Evolutionary conservation across 169 alveolate species (phyloP).

Genomic region (Plasmodium vinckei): DNA sequence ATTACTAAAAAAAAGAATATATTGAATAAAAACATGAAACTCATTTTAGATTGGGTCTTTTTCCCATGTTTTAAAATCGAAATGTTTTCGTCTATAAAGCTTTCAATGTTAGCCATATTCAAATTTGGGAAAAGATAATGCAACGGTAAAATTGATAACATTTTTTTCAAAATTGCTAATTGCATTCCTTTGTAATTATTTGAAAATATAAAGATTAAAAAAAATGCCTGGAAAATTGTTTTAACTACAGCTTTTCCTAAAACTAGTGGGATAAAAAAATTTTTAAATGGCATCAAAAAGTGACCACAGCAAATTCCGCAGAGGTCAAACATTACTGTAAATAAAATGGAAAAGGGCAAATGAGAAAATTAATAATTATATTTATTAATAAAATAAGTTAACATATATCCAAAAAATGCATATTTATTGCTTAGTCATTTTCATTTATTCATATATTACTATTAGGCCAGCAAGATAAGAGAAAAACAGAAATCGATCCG

Average conservation of each 20-base stretch:
- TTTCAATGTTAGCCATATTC: slow-evolving; percentile 39
- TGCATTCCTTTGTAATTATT: slow-evolving; percentile 69
- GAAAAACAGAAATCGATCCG: slow-evolving; percentile 91
- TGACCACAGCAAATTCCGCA: slow-evolving; percentile 96
- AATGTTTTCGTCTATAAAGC: slow-evolving; percentile 45
- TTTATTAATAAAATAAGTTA: neutral
- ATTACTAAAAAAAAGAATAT: slow-evolving; percentile 71
- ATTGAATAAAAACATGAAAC: slow-evolving; percentile 74
- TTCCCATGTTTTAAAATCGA: slow-evolving; percentile 64
- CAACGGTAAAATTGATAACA: slow-evolving; percentile 35
- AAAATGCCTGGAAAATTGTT: slow-evolving; percentile 86
- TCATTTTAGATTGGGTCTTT: slow-evolving; percentile 35
- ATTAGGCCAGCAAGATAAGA: slow-evolving; percentile 91
- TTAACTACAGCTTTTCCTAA: slow-evolving; percentile 93
- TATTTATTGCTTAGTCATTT: no score
- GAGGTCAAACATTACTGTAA: slow-evolving; percentile 87
- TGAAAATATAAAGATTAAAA: slow-evolving; percentile 88
- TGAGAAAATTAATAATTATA: neutral
- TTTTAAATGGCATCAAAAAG: slow-evolving; percentile 91
- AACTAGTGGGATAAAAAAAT: slow-evolving; percentile 92
- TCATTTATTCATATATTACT: slow-evolving; percentile 35
- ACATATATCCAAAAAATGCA: neutral
- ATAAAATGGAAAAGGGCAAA: neutral
- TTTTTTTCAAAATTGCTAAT: slow-evolving; percentile 27
- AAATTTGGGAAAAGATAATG: slow-evolving; percentile 26